Conservation (phyloP, 148 eudicot species). For the Fagopyrum tataricum region DNA sequence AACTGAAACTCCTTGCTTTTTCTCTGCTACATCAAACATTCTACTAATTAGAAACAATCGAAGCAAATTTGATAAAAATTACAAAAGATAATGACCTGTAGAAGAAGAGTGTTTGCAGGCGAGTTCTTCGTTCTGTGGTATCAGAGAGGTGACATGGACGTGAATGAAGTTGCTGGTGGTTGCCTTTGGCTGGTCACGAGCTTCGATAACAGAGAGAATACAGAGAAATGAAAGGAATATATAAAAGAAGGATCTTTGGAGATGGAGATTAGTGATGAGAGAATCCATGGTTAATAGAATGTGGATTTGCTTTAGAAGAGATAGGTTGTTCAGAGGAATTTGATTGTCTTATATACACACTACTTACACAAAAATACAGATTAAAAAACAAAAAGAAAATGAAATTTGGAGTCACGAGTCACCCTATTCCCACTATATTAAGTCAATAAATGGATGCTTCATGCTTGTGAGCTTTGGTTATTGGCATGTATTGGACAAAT, state of each 20-base stretch:
- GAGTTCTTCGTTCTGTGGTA: conserved; percentile 3
- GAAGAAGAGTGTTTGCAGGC: conserved; percentile 1
- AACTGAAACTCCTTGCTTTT: neutral
- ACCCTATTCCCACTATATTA: neutral
- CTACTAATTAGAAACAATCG: neutral
- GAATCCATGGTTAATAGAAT: neutral
- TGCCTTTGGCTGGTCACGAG: neutral
- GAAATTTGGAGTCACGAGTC: neutral
- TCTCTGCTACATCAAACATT: neutral
- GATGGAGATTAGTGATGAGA: neutral
- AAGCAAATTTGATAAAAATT: neutral
- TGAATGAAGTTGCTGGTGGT: neutral
- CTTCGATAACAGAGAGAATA: neutral
- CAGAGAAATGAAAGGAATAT: neutral
- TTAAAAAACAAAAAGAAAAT: neutral
- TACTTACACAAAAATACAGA: neutral
- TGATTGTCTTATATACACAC: neutral
- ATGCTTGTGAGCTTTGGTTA: neutral
- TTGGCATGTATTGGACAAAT: conserved; percentile 11
- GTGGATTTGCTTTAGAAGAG: neutral
- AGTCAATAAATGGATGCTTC: conserved; percentile 1
- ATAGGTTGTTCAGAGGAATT: neutral
- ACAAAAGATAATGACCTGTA: neutral
- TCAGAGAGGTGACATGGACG: conserved; percentile 3
- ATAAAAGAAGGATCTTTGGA: neutral